A percentile compares a stretch with the other conserved stretches of the same genome.
These are phyloP conservation scores for Fraxinus sp. DNA, from an alignment of 305 asterid genomes.

Conservation along the genomic window DNA sequence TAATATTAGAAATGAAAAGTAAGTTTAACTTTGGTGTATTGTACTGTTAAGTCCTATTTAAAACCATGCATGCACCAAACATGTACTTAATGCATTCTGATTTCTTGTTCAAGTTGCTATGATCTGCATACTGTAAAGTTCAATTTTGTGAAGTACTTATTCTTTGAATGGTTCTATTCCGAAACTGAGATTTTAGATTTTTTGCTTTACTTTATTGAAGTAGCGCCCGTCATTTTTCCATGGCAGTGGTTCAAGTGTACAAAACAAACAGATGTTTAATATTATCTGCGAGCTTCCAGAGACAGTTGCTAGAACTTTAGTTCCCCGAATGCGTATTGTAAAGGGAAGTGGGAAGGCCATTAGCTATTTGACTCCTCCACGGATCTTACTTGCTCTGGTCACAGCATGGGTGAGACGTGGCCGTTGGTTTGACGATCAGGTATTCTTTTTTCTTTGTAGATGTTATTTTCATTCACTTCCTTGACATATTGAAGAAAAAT, in stretches of 20 bases:
- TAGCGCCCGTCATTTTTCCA: conserved; percentile 1
- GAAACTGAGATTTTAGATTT: background rate
- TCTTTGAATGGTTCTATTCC: background rate
- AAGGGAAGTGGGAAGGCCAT: conserved; percentile 95
- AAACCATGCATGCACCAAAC: no score
- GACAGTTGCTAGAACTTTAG: conserved; percentile 93
- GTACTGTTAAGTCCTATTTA: background rate
- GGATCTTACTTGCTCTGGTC: conserved; percentile 86
- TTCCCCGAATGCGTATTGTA: conserved; percentile 89
- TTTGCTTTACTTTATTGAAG: conserved; percentile 12
- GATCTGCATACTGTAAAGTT: background rate
- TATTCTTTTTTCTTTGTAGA: conserved; percentile 21
- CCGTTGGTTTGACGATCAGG: conserved; percentile 98
- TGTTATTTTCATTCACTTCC: background rate
- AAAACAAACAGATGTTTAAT: conserved; percentile 94
- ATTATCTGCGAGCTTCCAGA: conserved; percentile 96
- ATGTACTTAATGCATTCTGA: background rate
- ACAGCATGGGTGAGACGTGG: conserved; percentile 93
- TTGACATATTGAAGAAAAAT: background rate
- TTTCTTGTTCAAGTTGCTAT: background rate
- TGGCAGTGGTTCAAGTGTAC: conserved; percentile 81
- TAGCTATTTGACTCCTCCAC: conserved; percentile 89
- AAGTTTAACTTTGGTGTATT: background rate
- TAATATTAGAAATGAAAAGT: background rate
- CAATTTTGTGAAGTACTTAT: background rate